Evolutionary conservation across 2,329 filamentous ascomycete genomes (phyloP).

Genomic region (Colletotrichum salicis): DNA sequence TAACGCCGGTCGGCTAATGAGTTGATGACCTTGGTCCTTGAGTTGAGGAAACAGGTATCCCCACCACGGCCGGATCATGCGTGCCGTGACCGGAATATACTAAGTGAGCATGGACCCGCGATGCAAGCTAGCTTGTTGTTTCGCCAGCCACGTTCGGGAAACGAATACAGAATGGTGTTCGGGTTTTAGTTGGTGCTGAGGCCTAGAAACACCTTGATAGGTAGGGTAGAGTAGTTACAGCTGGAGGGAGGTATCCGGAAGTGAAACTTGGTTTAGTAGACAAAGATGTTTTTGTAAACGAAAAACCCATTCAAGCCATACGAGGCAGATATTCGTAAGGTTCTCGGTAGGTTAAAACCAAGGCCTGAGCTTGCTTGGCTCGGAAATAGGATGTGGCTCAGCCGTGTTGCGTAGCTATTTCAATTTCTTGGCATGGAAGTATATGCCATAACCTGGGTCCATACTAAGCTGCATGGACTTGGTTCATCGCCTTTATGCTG

Average conservation of each 20-base stretch:
- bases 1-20: neutral
- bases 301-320: neutral
- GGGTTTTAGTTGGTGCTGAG: neutral
- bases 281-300: neutral
- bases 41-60: neutral
- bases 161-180: neutral
- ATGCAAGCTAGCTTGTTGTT: neutral
- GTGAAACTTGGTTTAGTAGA: neutral
- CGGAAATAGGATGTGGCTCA: neutral
- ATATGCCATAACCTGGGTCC: neutral
- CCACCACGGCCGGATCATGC: neutral
- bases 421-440: neutral
- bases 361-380: neutral
- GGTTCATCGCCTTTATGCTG: neutral
- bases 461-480: neutral
- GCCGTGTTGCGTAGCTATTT: neutral
- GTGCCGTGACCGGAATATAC: neutral
- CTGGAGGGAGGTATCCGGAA: neutral
- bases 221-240: neutral
- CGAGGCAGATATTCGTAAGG: neutral
- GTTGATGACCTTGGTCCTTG: neutral
- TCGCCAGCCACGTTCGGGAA: neutral
- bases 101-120: neutral
- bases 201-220: neutral
- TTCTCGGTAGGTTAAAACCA: neutral